Evolutionary conservation across 225 moss, liverwort and hornwort genomes (phyloP).

Genomic region (Thuidium tamariscinum): DNA sequence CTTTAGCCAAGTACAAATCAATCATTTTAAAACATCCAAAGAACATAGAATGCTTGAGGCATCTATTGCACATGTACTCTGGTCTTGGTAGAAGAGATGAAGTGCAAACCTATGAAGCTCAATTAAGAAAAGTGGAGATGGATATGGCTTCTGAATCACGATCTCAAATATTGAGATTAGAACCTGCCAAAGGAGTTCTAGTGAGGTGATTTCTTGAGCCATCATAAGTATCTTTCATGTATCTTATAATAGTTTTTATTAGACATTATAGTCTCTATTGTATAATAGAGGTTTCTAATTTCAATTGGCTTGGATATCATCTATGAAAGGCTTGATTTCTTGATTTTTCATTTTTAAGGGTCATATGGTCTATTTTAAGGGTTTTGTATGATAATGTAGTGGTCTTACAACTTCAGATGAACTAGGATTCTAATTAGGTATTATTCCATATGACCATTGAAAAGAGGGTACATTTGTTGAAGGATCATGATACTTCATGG

Average conservation of each 20-base stretch:
- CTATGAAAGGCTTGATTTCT: neutral
- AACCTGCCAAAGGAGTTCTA: constrained; percentile 19
- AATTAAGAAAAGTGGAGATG: constrained; percentile 42
- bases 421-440: neutral
- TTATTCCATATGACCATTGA: neutral
- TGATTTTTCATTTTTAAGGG: neutral
- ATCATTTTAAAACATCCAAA: constrained; percentile 61
- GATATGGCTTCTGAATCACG: constrained; percentile 8
- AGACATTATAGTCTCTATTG: neutral
- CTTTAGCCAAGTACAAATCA: constrained; percentile 69
- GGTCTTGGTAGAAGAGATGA: constrained; percentile 86
- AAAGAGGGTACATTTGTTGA: neutral
- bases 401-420: neutral
- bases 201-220: constrained; percentile 8
- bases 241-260: neutral
- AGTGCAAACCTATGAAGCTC: constrained; percentile 38
- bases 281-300: neutral
- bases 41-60: constrained; percentile 75
- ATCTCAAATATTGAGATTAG: constrained; percentile 23
- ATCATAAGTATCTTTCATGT: neutral
- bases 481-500: neutral
- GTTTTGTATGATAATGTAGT: neutral
- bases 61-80: constrained; percentile 77
- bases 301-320: neutral
- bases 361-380: neutral